Evolutionary conservation across 371 early-diverging fungal genomes (phyloP).

Genomic region (Lichtheimia hyalospora): DNA sequence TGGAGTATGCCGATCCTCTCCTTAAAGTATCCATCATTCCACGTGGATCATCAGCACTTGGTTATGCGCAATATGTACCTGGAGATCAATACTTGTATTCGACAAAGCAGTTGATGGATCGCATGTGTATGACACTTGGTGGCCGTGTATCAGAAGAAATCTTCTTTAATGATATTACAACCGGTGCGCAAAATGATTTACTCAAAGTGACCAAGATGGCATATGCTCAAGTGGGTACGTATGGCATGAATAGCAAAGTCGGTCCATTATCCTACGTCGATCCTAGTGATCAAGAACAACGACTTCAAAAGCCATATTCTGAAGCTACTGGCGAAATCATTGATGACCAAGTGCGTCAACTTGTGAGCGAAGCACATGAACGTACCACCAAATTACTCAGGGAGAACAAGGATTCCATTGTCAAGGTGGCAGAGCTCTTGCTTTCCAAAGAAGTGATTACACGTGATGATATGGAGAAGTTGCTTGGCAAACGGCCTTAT

Average conservation of each 20-base stretch:
- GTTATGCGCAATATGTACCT: conserved; percentile 97
- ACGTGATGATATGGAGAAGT: conserved; percentile 88
- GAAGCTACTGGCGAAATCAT: conserved; percentile 93
- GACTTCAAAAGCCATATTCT: conserved; percentile 92
- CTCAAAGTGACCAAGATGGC: conserved; percentile 97
- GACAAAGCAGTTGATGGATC: conserved; percentile 89
- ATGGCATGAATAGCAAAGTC: conserved; percentile 90
- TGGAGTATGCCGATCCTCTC: conserved; percentile 92
- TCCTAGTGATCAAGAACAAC: conserved; percentile 64
- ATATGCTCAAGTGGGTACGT: conserved; percentile 88
- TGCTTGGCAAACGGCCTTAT: conserved; percentile 89
- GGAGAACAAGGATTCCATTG: conserved; percentile 80
- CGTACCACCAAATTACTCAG: conserved; percentile 76
- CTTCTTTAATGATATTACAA: conserved; percentile 87
- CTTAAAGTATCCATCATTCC: conserved; percentile 98
- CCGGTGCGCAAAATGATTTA: conserved; percentile 92
- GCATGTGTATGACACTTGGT: conserved; percentile 97
- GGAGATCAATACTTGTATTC: conserved; percentile 95
- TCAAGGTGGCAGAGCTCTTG: conserved; percentile 87
- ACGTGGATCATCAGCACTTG: conserved; percentile 91
- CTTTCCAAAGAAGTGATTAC: conserved; percentile 95
- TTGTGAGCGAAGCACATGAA: conserved; percentile 80
- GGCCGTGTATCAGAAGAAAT: conserved; percentile 93
- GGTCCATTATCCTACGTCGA: conserved; percentile 86
- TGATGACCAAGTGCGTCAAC: conserved; percentile 84